These are phyloP conservation scores for Stagonosporopsis rhizophila DNA, from an alignment of 2,329 filamentous ascomycete species.

Conservation along the genomic window DNA sequence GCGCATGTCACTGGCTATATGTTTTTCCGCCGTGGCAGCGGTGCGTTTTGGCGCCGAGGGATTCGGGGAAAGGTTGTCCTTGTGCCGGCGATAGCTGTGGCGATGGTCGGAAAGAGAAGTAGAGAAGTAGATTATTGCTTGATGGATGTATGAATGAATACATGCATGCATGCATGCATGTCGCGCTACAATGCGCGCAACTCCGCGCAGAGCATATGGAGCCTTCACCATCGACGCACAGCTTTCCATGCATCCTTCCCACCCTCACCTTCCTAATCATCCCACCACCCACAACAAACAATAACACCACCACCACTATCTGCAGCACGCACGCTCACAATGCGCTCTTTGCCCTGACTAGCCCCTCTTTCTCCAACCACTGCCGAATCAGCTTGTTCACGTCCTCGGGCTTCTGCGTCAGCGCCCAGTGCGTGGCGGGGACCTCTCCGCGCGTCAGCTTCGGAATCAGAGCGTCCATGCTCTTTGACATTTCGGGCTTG, in stretches of 20 bases:
- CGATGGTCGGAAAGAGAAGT: neutral
- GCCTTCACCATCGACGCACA: too few species aligned
- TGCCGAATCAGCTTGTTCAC: conserved; percentile 72
- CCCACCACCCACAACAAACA: neutral
- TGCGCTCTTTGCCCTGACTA: conserved; percentile 52
- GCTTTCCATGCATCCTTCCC: too few species aligned
- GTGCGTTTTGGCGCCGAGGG: conserved; percentile 23
- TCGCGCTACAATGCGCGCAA: too few species aligned
- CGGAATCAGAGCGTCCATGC: conserved; percentile 74
- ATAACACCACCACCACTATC: neutral
- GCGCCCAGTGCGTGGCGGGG: conserved; percentile 78
- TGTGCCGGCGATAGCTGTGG: neutral
- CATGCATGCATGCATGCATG: too few species aligned
- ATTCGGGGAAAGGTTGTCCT: conserved; percentile 19
- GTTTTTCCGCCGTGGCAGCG: neutral
- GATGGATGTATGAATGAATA: too few species aligned
- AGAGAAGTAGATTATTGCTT: too few species aligned
- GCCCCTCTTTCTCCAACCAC: conserved; percentile 69
- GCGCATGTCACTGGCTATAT: conserved; percentile 20
- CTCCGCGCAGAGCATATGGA: too few species aligned
- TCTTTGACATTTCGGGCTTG: conserved; percentile 71
- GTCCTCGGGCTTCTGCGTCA: conserved; percentile 74
- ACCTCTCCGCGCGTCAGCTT: conserved; percentile 72
- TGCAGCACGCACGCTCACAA: conserved; percentile 43
- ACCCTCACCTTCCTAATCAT: too few species aligned